Evolutionary conservation across 805 yeast species (phyloP).

Genomic region (Wickerhamomyces bisporus): DNA sequence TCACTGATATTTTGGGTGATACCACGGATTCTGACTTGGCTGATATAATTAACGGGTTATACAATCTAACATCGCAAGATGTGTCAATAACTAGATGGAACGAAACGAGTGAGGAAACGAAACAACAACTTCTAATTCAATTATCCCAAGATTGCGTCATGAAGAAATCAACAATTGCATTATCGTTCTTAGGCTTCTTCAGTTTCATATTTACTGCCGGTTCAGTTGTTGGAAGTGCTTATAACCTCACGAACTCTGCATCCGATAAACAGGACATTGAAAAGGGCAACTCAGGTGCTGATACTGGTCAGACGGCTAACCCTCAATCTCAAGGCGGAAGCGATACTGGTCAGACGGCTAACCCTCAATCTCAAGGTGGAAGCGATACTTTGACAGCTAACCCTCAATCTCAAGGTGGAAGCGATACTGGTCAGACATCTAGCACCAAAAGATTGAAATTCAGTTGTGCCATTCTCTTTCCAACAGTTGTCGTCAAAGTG

Average conservation of each 20-base stretch:
- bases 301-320: too few relatives aligned
- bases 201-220: constrained; percentile 13
- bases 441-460: too few relatives aligned
- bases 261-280: neutral
- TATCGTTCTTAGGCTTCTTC: constrained; percentile 8
- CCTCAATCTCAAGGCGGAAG: too few relatives aligned
- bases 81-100: constrained; percentile 8
- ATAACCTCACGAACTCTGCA: neutral
- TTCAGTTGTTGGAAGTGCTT: constrained; percentile 1
- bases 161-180: constrained; percentile 14
- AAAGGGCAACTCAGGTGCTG: too few relatives aligned
- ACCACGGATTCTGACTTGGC: neutral
- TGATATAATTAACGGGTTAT: neutral
- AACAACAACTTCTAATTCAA: constrained; percentile 9
- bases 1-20: neutral
- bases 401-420: too few relatives aligned
- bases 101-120: constrained; percentile 4
- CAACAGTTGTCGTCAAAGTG: too few relatives aligned
- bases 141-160: constrained; percentile 14
- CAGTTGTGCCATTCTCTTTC: too few relatives aligned
- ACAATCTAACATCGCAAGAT: constrained; percentile 3
- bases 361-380: too few relatives aligned
- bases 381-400: too few relatives aligned
- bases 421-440: too few relatives aligned
- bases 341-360: too few relatives aligned